Evolutionary conservation across 2,329 filamentous ascomycete genomes (phyloP).

Genomic region (Fusarium sp.): DNA sequence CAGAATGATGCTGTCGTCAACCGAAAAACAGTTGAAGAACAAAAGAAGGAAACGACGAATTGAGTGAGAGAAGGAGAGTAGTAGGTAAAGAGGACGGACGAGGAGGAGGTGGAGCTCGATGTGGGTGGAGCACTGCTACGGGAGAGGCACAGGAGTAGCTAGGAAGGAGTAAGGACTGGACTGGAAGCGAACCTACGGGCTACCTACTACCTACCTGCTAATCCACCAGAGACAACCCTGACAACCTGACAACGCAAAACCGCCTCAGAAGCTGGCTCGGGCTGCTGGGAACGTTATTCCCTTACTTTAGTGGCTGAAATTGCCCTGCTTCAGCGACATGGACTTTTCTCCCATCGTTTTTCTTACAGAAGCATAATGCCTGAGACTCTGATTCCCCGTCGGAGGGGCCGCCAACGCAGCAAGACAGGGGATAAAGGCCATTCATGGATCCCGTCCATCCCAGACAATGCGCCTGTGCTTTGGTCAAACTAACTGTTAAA

Average conservation of each 20-base stretch:
- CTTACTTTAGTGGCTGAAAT: constrained; percentile 4
- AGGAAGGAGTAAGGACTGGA: background rate
- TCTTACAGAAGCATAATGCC: constrained; percentile 5
- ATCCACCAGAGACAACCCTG: constrained; percentile 23
- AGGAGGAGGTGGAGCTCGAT: constrained; percentile 29
- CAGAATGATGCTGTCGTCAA: constrained; percentile 40
- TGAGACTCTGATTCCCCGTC: background rate
- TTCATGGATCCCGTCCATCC: constrained; percentile 31
- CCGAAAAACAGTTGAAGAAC: constrained; percentile 52
- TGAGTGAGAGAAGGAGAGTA: constrained; percentile 47
- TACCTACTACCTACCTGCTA: background rate
- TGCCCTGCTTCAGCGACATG: constrained; percentile 8
- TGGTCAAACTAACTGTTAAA: constrained; percentile 28
- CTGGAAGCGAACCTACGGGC: background rate
- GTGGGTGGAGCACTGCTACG: constrained; percentile 31
- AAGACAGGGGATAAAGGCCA: constrained; percentile 6
- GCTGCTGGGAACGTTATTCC: constrained; percentile 7
- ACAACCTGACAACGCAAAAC: constrained; percentile 6
- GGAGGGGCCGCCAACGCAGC: constrained; percentile 20
- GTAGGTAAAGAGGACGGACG: constrained; percentile 41
- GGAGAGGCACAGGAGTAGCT: constrained; percentile 37
- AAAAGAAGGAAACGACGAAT: constrained; percentile 48
- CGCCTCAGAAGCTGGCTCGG: constrained; percentile 9
- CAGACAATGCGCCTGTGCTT: constrained; percentile 30
- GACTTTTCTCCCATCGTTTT: constrained; percentile 2